Conservation (phyloP, 139 green algal species). For the Coccomyxa sp. region DNA sequence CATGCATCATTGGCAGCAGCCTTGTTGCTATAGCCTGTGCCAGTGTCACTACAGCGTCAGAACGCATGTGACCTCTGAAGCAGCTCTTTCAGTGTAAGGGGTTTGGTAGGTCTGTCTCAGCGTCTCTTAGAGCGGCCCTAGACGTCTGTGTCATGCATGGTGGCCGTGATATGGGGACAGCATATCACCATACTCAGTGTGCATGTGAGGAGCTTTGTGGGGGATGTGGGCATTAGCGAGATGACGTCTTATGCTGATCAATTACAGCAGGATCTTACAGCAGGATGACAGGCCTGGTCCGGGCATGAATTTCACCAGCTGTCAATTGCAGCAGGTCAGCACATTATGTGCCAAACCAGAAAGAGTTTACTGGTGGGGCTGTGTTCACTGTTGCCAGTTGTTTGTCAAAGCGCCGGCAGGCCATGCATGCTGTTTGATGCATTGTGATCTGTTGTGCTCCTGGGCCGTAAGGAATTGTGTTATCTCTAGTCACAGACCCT, state of each 20-base stretch:
- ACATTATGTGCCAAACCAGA: neutral
- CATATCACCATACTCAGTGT: too few relatives aligned
- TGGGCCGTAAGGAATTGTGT: neutral
- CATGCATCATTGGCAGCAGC: neutral
- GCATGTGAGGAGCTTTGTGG: too few relatives aligned
- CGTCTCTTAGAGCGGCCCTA: too few relatives aligned
- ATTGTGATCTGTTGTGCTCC: neutral
- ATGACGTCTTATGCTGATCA: neutral
- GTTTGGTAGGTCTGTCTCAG: too few relatives aligned
- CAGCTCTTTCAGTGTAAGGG: too few relatives aligned
- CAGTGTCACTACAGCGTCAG: neutral
- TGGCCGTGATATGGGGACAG: too few relatives aligned
- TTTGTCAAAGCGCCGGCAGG: neutral
- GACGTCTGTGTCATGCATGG: too few relatives aligned
- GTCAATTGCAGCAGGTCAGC: neutral
- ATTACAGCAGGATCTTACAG: neutral
- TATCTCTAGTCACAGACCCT: too few relatives aligned
- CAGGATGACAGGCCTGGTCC: neutral
- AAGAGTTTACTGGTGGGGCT: too few relatives aligned
- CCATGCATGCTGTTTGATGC: neutral
- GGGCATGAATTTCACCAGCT: neutral
- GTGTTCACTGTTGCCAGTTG: neutral
- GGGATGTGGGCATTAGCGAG: neutral
- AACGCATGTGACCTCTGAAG: neutral
- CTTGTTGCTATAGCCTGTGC: neutral